Evolutionary conservation across 768 basidiomycete species (phyloP).

Genomic region (Rhizopogon rudus): DNA sequence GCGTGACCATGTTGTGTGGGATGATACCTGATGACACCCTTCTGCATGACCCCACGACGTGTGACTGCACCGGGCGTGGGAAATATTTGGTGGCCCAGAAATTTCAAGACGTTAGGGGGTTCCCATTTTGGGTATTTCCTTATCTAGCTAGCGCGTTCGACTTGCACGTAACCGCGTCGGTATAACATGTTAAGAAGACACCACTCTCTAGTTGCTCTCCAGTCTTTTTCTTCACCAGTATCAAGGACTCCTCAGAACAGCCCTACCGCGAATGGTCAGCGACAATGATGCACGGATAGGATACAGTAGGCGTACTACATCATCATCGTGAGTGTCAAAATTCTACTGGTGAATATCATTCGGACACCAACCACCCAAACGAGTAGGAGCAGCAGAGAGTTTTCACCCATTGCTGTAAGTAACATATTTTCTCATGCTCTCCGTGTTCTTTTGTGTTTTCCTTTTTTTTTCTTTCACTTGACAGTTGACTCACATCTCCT

Average conservation of each 20-base stretch:
- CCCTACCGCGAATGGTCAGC: conserved; percentile 9
- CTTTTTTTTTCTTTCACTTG: not conserved
- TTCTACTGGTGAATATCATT: not conserved
- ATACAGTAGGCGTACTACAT: conserved; percentile 31
- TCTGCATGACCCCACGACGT: too few species aligned
- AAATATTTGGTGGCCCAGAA: too few species aligned
- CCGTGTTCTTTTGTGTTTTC: not conserved
- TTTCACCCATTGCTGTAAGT: conserved; percentile 45
- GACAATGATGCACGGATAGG: conserved; percentile 19
- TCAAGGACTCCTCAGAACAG: not conserved
- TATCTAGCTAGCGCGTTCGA: too few species aligned
- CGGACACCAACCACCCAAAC: conserved; percentile 6
- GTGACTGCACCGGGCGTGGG: too few species aligned
- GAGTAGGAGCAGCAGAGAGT: conserved; percentile 53
- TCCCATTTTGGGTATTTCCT: too few species aligned
- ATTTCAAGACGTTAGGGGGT: too few species aligned
- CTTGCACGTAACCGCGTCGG: too few species aligned
- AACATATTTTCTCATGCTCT: not conserved
- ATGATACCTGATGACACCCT: too few species aligned
- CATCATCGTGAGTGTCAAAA: conserved; percentile 29
- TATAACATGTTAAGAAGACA: too few species aligned
- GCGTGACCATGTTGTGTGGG: too few species aligned
- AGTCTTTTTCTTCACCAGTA: too few species aligned
- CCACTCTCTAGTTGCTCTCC: too few species aligned
- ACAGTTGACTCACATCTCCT: not conserved